Conservation (phyloP, 495 filamentous ascomycete genomes). For the Podospora conica region DNA sequence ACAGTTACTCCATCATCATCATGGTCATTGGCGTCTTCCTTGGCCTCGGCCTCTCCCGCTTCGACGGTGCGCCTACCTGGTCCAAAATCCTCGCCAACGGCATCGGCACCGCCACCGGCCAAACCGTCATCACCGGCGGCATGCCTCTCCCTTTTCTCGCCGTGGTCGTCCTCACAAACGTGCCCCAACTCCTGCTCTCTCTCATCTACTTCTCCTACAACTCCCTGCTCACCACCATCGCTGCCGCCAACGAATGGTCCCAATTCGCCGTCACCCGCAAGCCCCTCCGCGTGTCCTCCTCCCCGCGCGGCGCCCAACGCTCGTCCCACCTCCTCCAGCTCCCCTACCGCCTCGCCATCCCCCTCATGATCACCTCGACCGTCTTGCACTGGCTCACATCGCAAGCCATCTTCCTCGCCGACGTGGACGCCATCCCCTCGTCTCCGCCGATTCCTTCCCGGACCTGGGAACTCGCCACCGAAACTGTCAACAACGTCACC, state of each 20-base stretch:
- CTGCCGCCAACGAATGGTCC: conserved; percentile 27
- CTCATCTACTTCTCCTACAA: conserved; percentile 41
- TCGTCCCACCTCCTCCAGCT: conserved; percentile 43
- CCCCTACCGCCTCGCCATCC: conserved; percentile 39
- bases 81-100: background rate
- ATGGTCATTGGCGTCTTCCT: too few relatives aligned
- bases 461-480: background rate
- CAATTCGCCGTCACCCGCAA: conserved; percentile 27
- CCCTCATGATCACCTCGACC: conserved; percentile 28
- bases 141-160: background rate
- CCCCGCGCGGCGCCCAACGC: conserved; percentile 32
- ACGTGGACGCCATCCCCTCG: conserved; percentile 1
- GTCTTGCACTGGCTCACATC: conserved; percentile 41
- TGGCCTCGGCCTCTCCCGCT: too few relatives aligned
- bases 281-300: conserved; percentile 40
- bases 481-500: too few relatives aligned
- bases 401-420: conserved; percentile 36
- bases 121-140: background rate
- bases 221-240: conserved; percentile 33
- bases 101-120: background rate
- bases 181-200: conserved; percentile 40
- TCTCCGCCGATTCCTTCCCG: background rate
- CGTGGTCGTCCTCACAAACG: conserved; percentile 33
- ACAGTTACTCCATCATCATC: too few relatives aligned
- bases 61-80: too few relatives aligned